Evolutionary conservation across 2,329 filamentous ascomycete genomes (phyloP).

Genomic region (Claviceps sp.): DNA sequence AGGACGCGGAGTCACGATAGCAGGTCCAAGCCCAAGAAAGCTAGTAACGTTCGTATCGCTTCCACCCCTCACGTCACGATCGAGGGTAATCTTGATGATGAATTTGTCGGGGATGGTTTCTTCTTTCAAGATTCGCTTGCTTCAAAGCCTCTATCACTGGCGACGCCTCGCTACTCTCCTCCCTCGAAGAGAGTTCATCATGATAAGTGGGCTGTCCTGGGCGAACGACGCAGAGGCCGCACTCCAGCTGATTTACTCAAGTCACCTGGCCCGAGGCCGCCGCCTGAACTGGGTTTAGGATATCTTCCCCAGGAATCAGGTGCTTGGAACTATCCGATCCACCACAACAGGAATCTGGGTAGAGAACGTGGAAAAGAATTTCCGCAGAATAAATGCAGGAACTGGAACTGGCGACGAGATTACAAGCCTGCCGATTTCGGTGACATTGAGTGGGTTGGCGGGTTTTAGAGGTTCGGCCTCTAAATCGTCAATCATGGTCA

Average conservation of each 20-base stretch:
- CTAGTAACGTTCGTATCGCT: slow-evolving; percentile 10
- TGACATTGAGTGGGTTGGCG: slow-evolving; percentile 90
- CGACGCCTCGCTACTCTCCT: slow-evolving; percentile 46
- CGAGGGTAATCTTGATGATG: slow-evolving; percentile 44
- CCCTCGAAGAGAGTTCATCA: slow-evolving; percentile 47
- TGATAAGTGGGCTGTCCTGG: slow-evolving; percentile 85
- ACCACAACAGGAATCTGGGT: slow-evolving; percentile 20
- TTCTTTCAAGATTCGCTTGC: slow-evolving; percentile 55
- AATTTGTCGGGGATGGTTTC: slow-evolving; percentile 55
- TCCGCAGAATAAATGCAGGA: slow-evolving; percentile 44
- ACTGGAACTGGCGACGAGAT: slow-evolving; percentile 50
- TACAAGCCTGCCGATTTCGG: slow-evolving; percentile 49
- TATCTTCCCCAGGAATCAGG: slow-evolving; percentile 35
- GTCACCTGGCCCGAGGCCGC: slow-evolving; percentile 34
- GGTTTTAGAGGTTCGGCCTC: slow-evolving; percentile 52
- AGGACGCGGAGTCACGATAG: slow-evolving; percentile 71
- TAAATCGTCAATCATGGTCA: slow-evolving; percentile 48
- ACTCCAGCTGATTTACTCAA: slow-evolving; percentile 37
- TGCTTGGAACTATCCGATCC: slow-evolving; percentile 32
- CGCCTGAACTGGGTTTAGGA: slow-evolving; percentile 35
- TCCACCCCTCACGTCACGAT: slow-evolving; percentile 19
- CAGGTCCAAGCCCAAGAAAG: slow-evolving; percentile 24
- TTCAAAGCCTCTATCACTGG: slow-evolving; percentile 21
- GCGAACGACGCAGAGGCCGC: slow-evolving; percentile 64
- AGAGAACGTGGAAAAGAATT: slow-evolving; percentile 38